Conservation (phyloP, 2,329 filamentous ascomycete species). For the Penicillium sp. region DNA sequence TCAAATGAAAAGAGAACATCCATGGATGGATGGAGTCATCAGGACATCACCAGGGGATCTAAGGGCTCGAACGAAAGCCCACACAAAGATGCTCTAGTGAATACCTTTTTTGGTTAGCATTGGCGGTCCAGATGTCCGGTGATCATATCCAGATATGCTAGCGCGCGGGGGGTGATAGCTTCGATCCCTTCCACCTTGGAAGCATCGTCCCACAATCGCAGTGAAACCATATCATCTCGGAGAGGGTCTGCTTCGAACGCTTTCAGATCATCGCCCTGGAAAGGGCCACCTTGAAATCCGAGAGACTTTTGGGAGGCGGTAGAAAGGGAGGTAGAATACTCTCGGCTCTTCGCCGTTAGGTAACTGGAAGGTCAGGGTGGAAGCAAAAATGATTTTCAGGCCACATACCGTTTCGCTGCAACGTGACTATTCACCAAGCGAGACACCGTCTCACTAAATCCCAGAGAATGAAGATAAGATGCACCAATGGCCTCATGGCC, state of each 20-base stretch:
- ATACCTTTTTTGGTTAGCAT: neutral
- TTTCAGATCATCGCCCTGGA: conserved; percentile 31
- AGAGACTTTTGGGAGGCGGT: conserved; percentile 41
- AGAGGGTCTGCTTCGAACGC: conserved; percentile 35
- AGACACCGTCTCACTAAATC: conserved; percentile 40
- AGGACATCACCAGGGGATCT: too few relatives aligned
- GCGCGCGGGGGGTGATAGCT: conserved; percentile 28
- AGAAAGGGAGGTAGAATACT: conserved; percentile 38
- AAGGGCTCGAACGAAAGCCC: too few relatives aligned
- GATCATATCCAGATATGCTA: conserved; percentile 30
- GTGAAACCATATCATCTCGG: conserved; percentile 36
- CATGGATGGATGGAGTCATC: too few relatives aligned
- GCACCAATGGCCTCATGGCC: conserved; percentile 44
- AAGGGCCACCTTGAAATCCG: conserved; percentile 41
- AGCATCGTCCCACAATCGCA: conserved; percentile 42
- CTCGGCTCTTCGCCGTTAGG: conserved; percentile 35
- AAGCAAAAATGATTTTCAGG: neutral
- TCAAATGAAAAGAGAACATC: too few relatives aligned
- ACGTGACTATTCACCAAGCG: conserved; percentile 43
- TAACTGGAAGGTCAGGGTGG: conserved; percentile 25
- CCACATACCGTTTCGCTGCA: conserved; percentile 35
- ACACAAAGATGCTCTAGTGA: neutral
- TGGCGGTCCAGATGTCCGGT: conserved; percentile 22
- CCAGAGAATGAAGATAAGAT: conserved; percentile 34
- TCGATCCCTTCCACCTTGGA: conserved; percentile 36